phyloP scores from a whole-genome alignment of 176 grass and related monocot genomes.

The Aegilops umbellulata region DNA sequence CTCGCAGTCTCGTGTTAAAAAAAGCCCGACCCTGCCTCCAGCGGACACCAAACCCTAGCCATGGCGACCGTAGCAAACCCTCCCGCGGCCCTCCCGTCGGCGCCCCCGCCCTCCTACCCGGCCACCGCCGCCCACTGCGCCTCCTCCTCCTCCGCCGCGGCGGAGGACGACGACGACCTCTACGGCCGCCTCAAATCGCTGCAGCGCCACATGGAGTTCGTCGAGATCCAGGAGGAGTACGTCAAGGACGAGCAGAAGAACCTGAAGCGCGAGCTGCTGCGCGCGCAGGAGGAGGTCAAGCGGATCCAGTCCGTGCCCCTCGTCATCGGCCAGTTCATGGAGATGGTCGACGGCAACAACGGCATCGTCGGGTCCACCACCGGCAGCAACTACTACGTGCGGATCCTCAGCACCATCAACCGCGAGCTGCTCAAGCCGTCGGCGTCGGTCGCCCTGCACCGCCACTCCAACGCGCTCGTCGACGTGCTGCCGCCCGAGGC shows the following conservation, averaged over 20 bases:
- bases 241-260: slow-evolving; percentile 99
- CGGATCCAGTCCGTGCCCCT: slow-evolving; percentile 97
- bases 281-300: slow-evolving; percentile 98
- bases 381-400: slow-evolving; percentile 93
- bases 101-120: slow-evolving; percentile 42
- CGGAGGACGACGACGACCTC: slow-evolving; percentile 70
- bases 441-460: slow-evolving; percentile 79
- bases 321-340: slow-evolving; percentile 99
- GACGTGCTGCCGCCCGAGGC: slow-evolving; percentile 94
- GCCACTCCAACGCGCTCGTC: slow-evolving; percentile 87
- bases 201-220: slow-evolving; percentile 86
- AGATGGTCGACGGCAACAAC: slow-evolving; percentile 99
- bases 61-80: slow-evolving; percentile 41
- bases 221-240: slow-evolving; percentile 94
- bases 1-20: too few species aligned
- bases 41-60: not conserved
- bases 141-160: not conserved
- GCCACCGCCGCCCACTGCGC: not conserved
- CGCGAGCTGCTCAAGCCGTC: slow-evolving; percentile 93
- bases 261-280: slow-evolving; percentile 92
- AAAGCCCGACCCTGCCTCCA: not conserved
- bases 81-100: slow-evolving; percentile 7
- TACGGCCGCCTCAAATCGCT: slow-evolving; percentile 85
- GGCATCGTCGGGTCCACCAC: slow-evolving; percentile 97
- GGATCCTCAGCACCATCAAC: slow-evolving; percentile 96